Conservation (phyloP, 2,329 filamentous ascomycete genomes). For the Zarea fungicola region DNA sequence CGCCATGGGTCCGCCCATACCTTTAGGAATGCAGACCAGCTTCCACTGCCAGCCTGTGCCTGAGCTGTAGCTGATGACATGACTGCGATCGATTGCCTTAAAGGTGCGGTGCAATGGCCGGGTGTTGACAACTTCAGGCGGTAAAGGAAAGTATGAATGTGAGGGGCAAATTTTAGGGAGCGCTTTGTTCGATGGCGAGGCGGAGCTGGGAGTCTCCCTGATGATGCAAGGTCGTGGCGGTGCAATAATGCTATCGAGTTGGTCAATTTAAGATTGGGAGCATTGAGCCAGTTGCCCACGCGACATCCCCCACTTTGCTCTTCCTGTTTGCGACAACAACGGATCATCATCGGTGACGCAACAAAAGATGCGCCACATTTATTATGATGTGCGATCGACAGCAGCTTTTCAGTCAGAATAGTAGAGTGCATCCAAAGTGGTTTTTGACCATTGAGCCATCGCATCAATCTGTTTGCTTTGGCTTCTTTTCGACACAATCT, state of each 20-base stretch:
- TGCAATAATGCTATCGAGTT: neutral
- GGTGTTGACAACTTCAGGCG: neutral
- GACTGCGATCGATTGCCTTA: too few species aligned
- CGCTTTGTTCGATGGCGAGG: neutral
- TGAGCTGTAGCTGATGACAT: conserved; percentile 23
- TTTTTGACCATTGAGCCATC: too few species aligned
- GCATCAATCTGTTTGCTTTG: too few species aligned
- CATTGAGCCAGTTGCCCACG: conserved; percentile 7
- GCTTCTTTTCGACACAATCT: too few species aligned
- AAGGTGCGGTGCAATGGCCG: neutral
- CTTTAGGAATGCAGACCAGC: conserved; percentile 50
- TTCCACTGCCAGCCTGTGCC: conserved; percentile 37
- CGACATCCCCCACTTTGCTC: conserved; percentile 9
- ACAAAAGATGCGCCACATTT: neutral
- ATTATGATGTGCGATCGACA: neutral
- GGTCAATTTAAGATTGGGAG: too few species aligned
- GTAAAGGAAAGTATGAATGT: neutral
- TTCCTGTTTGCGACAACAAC: neutral
- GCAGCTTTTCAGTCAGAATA: too few species aligned
- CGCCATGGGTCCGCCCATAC: conserved; percentile 25
- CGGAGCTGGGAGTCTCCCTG: neutral
- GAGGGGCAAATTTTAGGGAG: neutral
- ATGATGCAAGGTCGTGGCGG: neutral
- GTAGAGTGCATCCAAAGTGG: too few species aligned
- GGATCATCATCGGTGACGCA: conserved; percentile 9